Base-by-base conservation (phyloP, 352 stramenopile genomes). In the Globisporangium spinosum region DNA sequence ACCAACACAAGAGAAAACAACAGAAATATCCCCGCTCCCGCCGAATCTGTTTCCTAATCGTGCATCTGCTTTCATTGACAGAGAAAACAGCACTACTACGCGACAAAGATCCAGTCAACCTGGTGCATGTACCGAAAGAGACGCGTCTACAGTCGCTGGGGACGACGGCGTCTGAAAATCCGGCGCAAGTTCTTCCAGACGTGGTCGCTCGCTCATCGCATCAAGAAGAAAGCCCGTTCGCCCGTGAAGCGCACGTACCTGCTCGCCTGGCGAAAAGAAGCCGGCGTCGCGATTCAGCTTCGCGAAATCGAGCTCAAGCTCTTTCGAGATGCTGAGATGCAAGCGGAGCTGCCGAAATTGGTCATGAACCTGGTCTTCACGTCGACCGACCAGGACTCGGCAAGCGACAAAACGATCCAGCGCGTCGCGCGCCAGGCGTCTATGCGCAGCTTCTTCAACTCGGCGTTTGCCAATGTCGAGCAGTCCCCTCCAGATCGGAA, bases 351-450 rank as follows among this genome's bases (percentile, higher is more conserved):
- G 20, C 80, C 83, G 2, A 77, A 72, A 0, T 66, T 92, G 66
- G 83, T 92, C 3, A 71, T 89, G 51, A 94, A 94, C 47, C 69
- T 94, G n/a, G 82, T 90, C 0, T 86, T 93, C 55, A 93, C 80
- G 4, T 79, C 75, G 0, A 76, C 77, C 25, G 77, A 80, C 38
- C 72, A 86, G 51, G 74, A 74, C 12, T 57, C 63, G 2, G 57
- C 67, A n/a, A 47, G 8, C n/a, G 27, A 57, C 38, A 67, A 73
- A 70, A 64, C 61, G 60, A 25, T 43, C 58, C 20, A 64, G 23
- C 45, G 13, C 9, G 53, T 58, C 29, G 54, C 35, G 23, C 15
- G 58, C 15, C 25, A 73, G 15, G 60, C 54, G 15, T 32, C 35
- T 23, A 34, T 17, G 7, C 35, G 32, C n/a, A 29, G 49, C 8